These are phyloP conservation scores for Paragyromitra xinjiangensis DNA, from an alignment of 495 filamentous ascomycete species.

Conservation along the genomic window DNA sequence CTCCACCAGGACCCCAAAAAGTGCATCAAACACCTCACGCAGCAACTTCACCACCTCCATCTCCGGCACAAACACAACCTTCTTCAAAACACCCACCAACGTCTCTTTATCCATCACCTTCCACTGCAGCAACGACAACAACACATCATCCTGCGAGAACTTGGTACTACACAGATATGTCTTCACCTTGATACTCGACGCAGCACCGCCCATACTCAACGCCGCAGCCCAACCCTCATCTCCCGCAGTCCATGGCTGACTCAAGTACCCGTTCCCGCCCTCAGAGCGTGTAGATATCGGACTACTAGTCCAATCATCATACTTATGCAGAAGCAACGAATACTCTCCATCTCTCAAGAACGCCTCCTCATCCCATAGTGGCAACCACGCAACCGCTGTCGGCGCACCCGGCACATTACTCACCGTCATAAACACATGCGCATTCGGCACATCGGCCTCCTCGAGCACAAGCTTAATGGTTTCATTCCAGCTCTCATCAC, in stretches of 20 bases:
- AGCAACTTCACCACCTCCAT: conserved; percentile 97
- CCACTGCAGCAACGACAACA: conserved; percentile 87
- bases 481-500: conserved; percentile 84
- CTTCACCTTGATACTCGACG: conserved; percentile 77
- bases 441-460: conserved; percentile 79
- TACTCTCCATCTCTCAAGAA: conserved; percentile 90
- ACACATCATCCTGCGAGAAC: conserved; percentile 91
- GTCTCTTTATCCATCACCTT: conserved; percentile 76
- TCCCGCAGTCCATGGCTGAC: conserved; percentile 75
- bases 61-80: conserved; percentile 91
- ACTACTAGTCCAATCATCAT: conserved; percentile 82
- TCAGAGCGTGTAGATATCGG: conserved; percentile 60
- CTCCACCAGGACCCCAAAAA: conserved; percentile 90
- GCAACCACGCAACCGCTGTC: conserved; percentile 91
- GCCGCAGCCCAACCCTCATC: conserved; percentile 55
- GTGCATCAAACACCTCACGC: conserved; percentile 85
- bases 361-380: conserved; percentile 89
- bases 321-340: conserved; percentile 80
- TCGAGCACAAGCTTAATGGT: conserved; percentile 83
- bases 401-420: conserved; percentile 84
- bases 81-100: conserved; percentile 75
- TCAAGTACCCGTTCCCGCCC: conserved; percentile 79
- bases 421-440: conserved; percentile 89
- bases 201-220: conserved; percentile 52
- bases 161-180: conserved; percentile 95